These are phyloP conservation scores for Casuarina equisetifolia DNA, from an alignment of 306 rosid genomes.

Conservation along the genomic window DNA sequence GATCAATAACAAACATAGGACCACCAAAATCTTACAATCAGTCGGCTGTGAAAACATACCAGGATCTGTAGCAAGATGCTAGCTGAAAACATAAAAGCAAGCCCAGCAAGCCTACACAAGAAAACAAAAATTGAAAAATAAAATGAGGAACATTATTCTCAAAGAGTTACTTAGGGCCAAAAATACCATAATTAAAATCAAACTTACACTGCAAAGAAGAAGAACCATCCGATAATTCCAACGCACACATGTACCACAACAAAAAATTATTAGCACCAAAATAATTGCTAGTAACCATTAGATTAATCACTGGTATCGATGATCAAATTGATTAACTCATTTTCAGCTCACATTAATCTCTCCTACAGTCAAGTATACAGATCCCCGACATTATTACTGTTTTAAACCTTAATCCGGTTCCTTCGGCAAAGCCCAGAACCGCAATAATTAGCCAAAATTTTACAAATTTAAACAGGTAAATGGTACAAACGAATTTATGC, in stretches of 20 bases:
- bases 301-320: not conserved
- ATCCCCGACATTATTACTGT: not conserved
- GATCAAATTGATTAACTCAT: not conserved
- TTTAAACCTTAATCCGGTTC: conserved; percentile 32
- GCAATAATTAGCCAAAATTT: not conserved
- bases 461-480: not conserved
- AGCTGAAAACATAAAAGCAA: conserved; percentile 98
- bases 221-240: conserved; percentile 27
- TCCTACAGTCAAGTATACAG: too few species aligned
- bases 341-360: not conserved
- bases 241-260: conserved; percentile 35
- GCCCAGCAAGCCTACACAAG: conserved; percentile 86
- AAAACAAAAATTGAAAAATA: conserved; percentile 1
- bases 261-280: conserved; percentile 32
- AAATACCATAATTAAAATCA: conserved; percentile 24
- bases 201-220: conserved; percentile 74
- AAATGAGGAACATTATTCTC: conserved; percentile 8
- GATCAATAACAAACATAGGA: conserved; percentile 5
- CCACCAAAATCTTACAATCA: conserved; percentile 27
- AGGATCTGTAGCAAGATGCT: conserved; percentile 95
- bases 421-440: conserved; percentile 6
- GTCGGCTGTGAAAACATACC: conserved; percentile 46
- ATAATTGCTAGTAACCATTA: not conserved
- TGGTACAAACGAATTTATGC: not conserved
- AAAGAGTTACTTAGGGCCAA: conserved; percentile 27